phyloP scores from a whole-genome alignment of 177 flowering plant species.

The Vitis hybrid region DNA sequence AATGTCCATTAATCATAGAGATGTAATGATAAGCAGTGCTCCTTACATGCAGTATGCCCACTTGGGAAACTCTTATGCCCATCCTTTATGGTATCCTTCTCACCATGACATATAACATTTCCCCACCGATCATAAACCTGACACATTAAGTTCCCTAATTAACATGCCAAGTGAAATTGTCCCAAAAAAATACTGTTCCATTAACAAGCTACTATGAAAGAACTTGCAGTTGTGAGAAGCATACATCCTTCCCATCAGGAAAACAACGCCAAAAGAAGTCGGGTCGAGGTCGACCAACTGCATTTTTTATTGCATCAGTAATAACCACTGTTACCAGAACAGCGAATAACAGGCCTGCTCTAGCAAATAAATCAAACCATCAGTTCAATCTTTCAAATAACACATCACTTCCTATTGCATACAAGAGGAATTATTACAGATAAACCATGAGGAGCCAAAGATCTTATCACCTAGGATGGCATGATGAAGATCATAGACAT shows the following conservation, averaged over 20 bases:
- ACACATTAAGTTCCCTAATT: neutral
- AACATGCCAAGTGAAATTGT: neutral
- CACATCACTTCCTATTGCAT: neutral
- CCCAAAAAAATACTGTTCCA: neutral
- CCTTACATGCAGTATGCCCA: conserved; percentile 66
- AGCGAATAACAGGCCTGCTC: conserved; percentile 54
- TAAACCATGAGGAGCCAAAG: neutral
- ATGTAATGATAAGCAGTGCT: neutral
- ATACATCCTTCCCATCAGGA: conserved; percentile 64
- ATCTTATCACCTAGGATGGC: conserved; percentile 43
- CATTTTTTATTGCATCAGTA: conserved; percentile 62
- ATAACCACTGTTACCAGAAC: conserved; percentile 48
- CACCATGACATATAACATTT: conserved; percentile 54
- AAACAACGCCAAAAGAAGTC: conserved; percentile 77
- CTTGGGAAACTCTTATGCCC: conserved; percentile 73
- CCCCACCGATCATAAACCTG: conserved; percentile 48
- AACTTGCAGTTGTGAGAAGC: neutral
- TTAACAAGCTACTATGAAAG: neutral
- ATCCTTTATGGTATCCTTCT: conserved; percentile 43
- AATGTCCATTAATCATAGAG: neutral
- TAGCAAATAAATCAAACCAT: neutral
- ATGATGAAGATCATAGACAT: conserved; percentile 63
- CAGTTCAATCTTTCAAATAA: neutral
- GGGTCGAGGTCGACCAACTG: conserved; percentile 70
- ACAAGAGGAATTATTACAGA: neutral